Evolutionary conservation across 2,329 filamentous ascomycete species (phyloP), one percentile per base, ranked within the genome.

Genomic region (Verticillium tricorpus): DNA sequence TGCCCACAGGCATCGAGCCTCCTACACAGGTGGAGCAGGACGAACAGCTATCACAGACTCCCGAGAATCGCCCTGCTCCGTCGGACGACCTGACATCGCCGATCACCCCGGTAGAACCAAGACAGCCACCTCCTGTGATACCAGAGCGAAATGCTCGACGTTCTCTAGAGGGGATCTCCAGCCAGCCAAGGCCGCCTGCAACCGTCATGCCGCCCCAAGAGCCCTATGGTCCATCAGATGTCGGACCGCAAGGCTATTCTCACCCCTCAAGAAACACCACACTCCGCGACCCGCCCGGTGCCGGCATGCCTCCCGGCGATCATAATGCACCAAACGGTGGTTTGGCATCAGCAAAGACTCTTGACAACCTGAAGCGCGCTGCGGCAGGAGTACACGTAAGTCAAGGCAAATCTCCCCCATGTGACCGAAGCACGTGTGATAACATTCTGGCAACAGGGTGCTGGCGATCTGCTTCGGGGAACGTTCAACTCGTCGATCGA

Each of bases 401-500:
- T 40, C 32, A 5, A 32, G 19, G 6, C 22, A 22, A 9, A 32
- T 19, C 22, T 17, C n/a, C 22, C 22, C 56, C 35, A n/a, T 17
- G 9, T 34, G 8, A 19, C 8, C 15, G 5, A 25, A 45, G 37
- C 25, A 32, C 25, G 12, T 19, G 35, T 40, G 31, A 34, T 60
- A 39, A 60, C 32, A 31, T 28, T 3, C 8, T 35, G 17, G 5
- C 12, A 55, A n/a, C 31, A 69, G 68, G 68, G 68, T 54, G 68
- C 67, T 17, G 64, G 65, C 17, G 68, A 69, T 59, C 68, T 66
- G 17, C 63, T 69, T 25, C 68, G 68, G 7, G 68, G 68, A 14
- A 69, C 68, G 12, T 60, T 69, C 58, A 69, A 69, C 60, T 59
- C 60, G 7, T 59, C 65, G 12, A 64, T 69, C 55, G 68, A 69